A percentile compares a stretch with the other conserved stretches of the same genome.
phyloP scores from a whole-genome alignment of 116 monocot species.

The Papilionanthe hybrid region DNA sequence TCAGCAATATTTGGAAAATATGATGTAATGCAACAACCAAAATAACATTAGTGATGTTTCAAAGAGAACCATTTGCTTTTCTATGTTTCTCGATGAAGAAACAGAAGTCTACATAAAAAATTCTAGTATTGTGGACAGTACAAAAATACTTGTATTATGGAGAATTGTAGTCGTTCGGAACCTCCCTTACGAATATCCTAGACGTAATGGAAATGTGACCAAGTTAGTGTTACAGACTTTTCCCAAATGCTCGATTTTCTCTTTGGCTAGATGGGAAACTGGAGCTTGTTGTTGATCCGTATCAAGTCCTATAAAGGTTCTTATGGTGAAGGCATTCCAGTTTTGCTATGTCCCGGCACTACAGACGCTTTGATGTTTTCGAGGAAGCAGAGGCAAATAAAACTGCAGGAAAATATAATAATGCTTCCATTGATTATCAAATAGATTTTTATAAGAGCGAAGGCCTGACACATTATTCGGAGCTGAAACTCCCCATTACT shows the following conservation, averaged over 20 bases:
- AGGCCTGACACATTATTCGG: constrained; percentile 78
- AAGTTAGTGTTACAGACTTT: constrained; percentile 88
- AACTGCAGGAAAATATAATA: constrained; percentile 89
- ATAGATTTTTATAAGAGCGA: constrained; percentile 79
- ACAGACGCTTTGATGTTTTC: constrained; percentile 88
- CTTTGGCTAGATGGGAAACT: constrained; percentile 97
- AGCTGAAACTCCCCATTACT: constrained; percentile 77
- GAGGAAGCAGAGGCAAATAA: constrained; percentile 97
- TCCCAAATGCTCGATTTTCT: constrained; percentile 84
- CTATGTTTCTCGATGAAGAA: constrained; percentile 97
- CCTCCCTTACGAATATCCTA: constrained; percentile 83
- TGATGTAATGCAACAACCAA: constrained; percentile 91
- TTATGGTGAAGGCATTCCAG: constrained; percentile 71
- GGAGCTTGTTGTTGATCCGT: constrained; percentile 86
- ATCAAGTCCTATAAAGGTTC: constrained; percentile 86
- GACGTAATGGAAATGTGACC: constrained; percentile 92
- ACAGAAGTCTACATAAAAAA: constrained; percentile 83
- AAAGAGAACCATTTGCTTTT: constrained; percentile 67
- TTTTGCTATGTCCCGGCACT: constrained; percentile 90
- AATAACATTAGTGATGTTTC: constrained; percentile 65
- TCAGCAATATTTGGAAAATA: constrained; percentile 98
- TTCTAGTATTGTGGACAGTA: constrained; percentile 35
- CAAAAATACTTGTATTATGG: constrained; percentile 73
- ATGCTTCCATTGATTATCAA: constrained; percentile 75
- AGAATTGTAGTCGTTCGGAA: constrained; percentile 77